phyloP scores from a whole-genome alignment of 179 eudicot species.

The Drosera spatulata region DNA sequence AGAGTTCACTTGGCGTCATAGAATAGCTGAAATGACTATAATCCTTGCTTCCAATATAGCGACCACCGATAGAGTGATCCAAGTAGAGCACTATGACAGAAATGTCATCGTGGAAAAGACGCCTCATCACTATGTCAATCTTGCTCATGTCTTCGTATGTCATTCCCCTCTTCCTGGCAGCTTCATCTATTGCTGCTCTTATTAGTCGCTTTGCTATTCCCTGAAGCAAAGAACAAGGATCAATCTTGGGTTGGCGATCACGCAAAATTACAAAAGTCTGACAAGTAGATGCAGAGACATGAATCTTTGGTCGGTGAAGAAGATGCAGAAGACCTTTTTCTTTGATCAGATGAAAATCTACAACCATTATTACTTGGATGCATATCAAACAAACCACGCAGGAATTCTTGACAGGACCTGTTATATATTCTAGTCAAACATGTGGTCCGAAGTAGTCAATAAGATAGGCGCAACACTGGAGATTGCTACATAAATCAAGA shows the following conservation, averaged over 20 bases:
- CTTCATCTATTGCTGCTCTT: slow-evolving; percentile 5
- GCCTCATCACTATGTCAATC: slow-evolving; percentile 3
- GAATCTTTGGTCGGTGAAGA: background rate
- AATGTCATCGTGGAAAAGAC: slow-evolving; percentile 10
- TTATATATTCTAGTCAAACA: no score
- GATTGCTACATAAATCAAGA: no score
- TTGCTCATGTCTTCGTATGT: slow-evolving; percentile 1
- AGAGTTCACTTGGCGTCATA: slow-evolving; percentile 37
- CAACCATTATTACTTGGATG: no score
- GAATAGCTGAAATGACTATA: slow-evolving; percentile 15
- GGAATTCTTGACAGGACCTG: no score
- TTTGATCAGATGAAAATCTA: no score
- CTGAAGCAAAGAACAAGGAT: background rate
- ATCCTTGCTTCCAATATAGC: slow-evolving; percentile 1
- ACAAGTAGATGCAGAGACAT: no score
- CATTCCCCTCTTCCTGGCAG: slow-evolving; percentile 5
- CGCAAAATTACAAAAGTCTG: background rate
- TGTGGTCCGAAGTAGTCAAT: no score
- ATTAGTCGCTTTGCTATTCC: slow-evolving; percentile 5
- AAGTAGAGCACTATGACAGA: background rate
- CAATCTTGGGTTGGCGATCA: background rate
- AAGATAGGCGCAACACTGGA: no score
- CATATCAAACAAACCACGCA: no score
- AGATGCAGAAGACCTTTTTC: no score
- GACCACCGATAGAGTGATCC: background rate